Conservation (phyloP, 2,329 filamentous ascomycete genomes). For the Ophiostoma piceae region DNA sequence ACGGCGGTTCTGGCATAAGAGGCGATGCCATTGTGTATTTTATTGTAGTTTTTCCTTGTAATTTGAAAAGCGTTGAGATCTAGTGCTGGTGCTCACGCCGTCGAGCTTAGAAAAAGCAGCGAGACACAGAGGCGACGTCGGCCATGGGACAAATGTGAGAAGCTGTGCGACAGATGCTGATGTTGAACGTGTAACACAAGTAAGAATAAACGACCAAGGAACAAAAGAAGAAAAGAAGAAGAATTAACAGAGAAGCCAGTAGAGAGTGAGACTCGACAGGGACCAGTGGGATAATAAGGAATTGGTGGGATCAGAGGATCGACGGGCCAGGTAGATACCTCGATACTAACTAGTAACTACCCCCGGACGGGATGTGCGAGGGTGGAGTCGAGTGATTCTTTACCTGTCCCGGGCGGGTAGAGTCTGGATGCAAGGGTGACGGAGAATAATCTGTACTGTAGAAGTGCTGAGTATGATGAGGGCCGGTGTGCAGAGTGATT, state of each 20-base stretch:
- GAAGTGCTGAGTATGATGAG: not conserved
- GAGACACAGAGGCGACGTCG: conserved; percentile 4
- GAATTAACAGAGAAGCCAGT: not conserved
- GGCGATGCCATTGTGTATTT: conserved; percentile 2
- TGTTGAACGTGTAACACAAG: not conserved
- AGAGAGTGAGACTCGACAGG: not conserved
- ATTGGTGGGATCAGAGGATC: conserved; percentile 5
- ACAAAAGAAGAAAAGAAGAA: not conserved
- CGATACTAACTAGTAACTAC: conserved; percentile 23
- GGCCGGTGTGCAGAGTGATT: not conserved
- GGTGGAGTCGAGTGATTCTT: conserved; percentile 1
- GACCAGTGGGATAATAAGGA: not conserved
- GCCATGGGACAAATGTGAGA: conserved; percentile 5
- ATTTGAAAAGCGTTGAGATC: not conserved
- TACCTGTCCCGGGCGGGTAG: conserved; percentile 8
- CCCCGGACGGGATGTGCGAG: conserved; percentile 9
- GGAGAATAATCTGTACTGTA: no score
- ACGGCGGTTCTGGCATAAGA: conserved; percentile 30
- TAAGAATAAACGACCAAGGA: not conserved
- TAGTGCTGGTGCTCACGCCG: not conserved
- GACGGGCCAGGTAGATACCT: not conserved
- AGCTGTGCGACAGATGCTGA: not conserved
- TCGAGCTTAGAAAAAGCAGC: conserved; percentile 7
- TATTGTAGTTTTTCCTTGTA: not conserved
- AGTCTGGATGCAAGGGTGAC: not conserved